These are phyloP conservation scores for Pleurotus ostreatus DNA, from an alignment of 768 basidiomycete species.

Conservation along the genomic window DNA sequence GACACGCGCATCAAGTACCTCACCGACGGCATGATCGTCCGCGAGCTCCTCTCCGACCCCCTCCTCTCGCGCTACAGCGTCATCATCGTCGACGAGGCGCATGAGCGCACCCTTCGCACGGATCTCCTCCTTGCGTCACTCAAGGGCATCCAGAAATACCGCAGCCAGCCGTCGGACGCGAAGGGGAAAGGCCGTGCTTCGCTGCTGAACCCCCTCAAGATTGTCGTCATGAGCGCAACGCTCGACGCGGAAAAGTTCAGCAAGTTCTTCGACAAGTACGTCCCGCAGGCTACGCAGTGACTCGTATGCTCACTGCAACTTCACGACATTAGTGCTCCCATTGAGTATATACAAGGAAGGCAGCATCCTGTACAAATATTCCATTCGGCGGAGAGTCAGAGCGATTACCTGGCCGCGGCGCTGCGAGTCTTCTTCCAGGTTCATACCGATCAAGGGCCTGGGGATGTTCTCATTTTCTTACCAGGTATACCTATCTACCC, in stretches of 20 bases:
- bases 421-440: constrained; percentile 94
- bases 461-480: constrained; percentile 92
- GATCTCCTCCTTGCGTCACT: constrained; percentile 90
- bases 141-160: constrained; percentile 68
- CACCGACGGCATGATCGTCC: constrained; percentile 96
- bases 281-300: constrained; percentile 10
- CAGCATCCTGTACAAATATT: constrained; percentile 88
- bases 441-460: constrained; percentile 72
- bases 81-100: constrained; percentile 93
- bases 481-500: constrained; percentile 48
- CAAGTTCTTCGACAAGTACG: constrained; percentile 79
- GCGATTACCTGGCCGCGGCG: constrained; percentile 86
- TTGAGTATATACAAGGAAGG: constrained; percentile 89
- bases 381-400: constrained; percentile 67
- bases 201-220: constrained; percentile 66
- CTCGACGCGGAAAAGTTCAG: constrained; percentile 95
- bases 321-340: constrained; percentile 58
- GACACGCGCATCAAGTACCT: constrained; percentile 91
- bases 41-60: constrained; percentile 82
- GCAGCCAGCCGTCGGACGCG: constrained; percentile 43
- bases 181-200: constrained; percentile 37
- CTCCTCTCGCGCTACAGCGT: constrained; percentile 79
- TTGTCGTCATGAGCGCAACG: constrained; percentile 97
- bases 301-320: not conserved
- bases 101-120: constrained; percentile 92